Evolutionary conservation across 495 filamentous ascomycete genomes (phyloP).

Genomic region (Filosporella fistucella): DNA sequence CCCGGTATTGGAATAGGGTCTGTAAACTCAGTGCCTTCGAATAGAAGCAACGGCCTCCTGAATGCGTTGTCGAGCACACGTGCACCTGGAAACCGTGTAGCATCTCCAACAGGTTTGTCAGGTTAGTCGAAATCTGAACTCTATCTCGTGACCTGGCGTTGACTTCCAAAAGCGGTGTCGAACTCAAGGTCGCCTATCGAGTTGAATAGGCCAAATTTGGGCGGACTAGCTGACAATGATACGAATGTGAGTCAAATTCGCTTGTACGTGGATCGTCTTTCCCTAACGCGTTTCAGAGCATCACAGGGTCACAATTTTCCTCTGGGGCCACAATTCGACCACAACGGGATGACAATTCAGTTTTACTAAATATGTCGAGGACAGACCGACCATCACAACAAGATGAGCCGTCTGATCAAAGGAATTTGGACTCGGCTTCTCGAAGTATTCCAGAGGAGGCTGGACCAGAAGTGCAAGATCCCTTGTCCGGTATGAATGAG

Average conservation of each 20-base stretch:
- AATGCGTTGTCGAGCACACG: conserved; percentile 44
- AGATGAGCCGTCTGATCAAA: conserved; percentile 3
- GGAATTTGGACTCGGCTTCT: conserved; percentile 38
- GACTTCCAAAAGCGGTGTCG: conserved; percentile 16
- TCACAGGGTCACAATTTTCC: conserved; percentile 14
- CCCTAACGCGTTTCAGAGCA: conserved; percentile 9
- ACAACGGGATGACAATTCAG: conserved; percentile 10
- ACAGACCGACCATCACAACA: conserved; percentile 26
- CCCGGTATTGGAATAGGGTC: conserved; percentile 40
- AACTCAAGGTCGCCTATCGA: conserved; percentile 21
- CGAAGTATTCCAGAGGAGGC: conserved; percentile 37
- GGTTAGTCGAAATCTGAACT: conserved; percentile 9
- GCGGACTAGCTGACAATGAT: conserved; percentile 9
- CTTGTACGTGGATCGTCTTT: neutral
- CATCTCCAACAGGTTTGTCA: conserved; percentile 21
- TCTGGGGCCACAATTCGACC: conserved; percentile 3
- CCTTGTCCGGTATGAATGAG: conserved; percentile 71
- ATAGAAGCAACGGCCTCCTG: conserved; percentile 48
- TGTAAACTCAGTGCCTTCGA: conserved; percentile 15
- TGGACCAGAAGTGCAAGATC: conserved; percentile 42
- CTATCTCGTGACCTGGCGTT: no score
- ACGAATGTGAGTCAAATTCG: conserved; percentile 14
- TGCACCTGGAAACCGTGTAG: conserved; percentile 17
- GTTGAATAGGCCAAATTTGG: conserved; percentile 8
- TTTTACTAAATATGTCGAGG: conserved; percentile 18